These are phyloP conservation scores for Sporisorium sorghi DNA, from an alignment of 1,284 basidiomycete species.

Conservation along the genomic window DNA sequence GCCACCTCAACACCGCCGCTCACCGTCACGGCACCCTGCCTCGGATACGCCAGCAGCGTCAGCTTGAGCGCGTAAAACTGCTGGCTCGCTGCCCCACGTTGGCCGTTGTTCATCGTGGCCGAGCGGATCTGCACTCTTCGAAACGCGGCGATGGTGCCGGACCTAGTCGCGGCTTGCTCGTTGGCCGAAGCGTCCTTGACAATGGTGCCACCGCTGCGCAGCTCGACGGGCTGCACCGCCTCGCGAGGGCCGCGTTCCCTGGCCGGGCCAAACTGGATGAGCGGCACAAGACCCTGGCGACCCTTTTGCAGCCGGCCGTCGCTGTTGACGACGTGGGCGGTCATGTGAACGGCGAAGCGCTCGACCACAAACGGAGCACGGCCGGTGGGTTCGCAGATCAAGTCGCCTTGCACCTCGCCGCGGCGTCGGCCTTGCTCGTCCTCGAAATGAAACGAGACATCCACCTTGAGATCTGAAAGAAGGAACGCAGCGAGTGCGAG, in stretches of 20 bases:
- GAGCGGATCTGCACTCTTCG: conserved; percentile 49
- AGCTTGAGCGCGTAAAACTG: conserved; percentile 52
- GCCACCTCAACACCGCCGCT: conserved; percentile 29
- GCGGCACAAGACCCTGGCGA: conserved; percentile 31
- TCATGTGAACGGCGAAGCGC: conserved; percentile 36
- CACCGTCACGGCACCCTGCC: neutral
- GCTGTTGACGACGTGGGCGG: conserved; percentile 32
- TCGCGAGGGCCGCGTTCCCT: conserved; percentile 45
- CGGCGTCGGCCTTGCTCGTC: conserved; percentile 19
- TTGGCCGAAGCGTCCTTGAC: conserved; percentile 22
- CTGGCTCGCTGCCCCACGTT: conserved; percentile 38
- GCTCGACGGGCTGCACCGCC: conserved; percentile 23
- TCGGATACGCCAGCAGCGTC: conserved; percentile 37
- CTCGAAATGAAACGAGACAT: conserved; percentile 30
- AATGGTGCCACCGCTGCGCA: conserved; percentile 29
- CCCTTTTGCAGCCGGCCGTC: conserved; percentile 24
- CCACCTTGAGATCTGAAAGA: conserved; percentile 37
- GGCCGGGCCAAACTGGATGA: conserved; percentile 50
- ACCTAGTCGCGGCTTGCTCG: conserved; percentile 22
- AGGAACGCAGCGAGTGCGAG: neutral
- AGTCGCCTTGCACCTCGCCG: conserved; percentile 14
- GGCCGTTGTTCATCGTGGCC: conserved; percentile 53
- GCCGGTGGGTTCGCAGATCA: conserved; percentile 8
- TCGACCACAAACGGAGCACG: conserved; percentile 7
- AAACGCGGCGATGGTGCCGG: conserved; percentile 35